Base-by-base conservation (phyloP, 169 alveolate genomes). In the Plasmodium inui region DNA sequence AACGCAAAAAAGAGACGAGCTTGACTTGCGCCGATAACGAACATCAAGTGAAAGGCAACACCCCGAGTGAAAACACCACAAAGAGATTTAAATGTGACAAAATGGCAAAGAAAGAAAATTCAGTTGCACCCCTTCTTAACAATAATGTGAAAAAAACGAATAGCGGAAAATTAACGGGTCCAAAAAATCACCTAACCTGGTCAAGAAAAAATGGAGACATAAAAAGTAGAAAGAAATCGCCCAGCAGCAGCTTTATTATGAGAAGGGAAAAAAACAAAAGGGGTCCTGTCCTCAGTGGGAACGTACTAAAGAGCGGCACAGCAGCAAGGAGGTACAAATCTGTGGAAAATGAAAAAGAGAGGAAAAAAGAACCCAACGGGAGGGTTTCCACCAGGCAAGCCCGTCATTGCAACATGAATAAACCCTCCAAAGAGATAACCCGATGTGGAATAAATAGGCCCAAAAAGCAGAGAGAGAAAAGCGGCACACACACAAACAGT, bases 151-250 rank as follows among this genome's bases (percentile, higher is more conserved):
- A 74, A 34, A 81, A 81, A 81, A 9, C 22, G 10, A 22, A 81
- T 12, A 28, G 39, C 70, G 78, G 37, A 10, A 81, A 53, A 50
- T 53, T 28, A 37, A 26, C 8, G 19, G 57, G 78, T 53, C 57
- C 19, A 22, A 44, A 81, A 81, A 81, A 37, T 81, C 32, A 26
- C 3, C 41, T 81, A 32, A 28, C 74, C 78, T 10, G 78, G 30
- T 28, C 89, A 81, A 46, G 89, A 19, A 81, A 81, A 81, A 81
- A 81, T 81, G 53, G 50, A 81, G 46, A 53, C 61, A 53, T 28
- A 28, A 53, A 53, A 81, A 50, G 39, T 81, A 81, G 67, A 4
- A 53, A 50, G 19, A 19, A 53, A 17, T 5, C n/a, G 78, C n/a
- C 8, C 10, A 81, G 17, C n/a, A 50, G 78, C 19, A n/a, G 5